Evolutionary conservation across 495 filamentous ascomycete genomes (phyloP).

Genomic region (Trichoderma gamsii): DNA sequence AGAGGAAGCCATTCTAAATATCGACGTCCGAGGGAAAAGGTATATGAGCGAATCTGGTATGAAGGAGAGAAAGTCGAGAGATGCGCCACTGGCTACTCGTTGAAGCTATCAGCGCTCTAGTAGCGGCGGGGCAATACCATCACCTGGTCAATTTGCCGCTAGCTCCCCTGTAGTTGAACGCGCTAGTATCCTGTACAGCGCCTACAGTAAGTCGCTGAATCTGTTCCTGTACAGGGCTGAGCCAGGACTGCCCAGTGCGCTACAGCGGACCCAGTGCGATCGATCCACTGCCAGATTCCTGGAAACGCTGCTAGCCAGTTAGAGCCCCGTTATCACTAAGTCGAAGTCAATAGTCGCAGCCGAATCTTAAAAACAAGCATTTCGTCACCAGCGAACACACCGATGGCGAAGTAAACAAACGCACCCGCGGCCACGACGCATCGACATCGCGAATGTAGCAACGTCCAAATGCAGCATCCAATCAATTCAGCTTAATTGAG

Average conservation of each 20-base stretch:
- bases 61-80: neutral
- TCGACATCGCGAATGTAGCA: neutral
- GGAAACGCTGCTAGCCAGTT: neutral
- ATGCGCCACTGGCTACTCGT: neutral
- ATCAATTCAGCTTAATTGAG: neutral
- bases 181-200: neutral
- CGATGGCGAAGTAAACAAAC: conserved; percentile 15
- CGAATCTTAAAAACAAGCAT: neutral
- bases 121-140: conserved; percentile 5
- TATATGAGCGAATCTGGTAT: neutral
- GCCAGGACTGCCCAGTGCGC: neutral
- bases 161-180: neutral
- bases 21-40: neutral
- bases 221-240: conserved; percentile 9
- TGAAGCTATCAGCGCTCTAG: neutral
- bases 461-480: neutral
- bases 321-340: neutral
- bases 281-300: neutral
- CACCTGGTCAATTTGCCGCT: neutral
- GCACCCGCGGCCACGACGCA: neutral
- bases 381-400: conserved; percentile 13
- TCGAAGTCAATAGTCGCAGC: no score
- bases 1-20: conserved; percentile 24
- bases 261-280: neutral
- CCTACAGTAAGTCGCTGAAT: neutral